Conservation (phyloP, 345 rosid genomes). For the Erysimum cheiranthoides region DNA sequence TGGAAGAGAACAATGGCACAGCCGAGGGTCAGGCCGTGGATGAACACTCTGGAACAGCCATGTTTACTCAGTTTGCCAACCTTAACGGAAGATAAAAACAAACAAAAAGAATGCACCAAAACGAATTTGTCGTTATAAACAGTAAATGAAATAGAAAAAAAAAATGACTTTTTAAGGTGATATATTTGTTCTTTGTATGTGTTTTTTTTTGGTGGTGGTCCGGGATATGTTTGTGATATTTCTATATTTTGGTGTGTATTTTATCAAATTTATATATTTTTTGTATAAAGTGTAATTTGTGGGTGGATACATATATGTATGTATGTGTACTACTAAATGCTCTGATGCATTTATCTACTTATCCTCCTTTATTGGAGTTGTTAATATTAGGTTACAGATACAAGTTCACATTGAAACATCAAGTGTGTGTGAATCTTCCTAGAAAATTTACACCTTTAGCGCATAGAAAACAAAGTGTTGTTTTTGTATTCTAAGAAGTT, state of each 20-base stretch:
- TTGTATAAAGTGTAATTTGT: slow-evolving; percentile 31
- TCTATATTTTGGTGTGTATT: slow-evolving; percentile 38
- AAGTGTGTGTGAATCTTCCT: slow-evolving; percentile 12
- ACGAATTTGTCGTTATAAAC: slow-evolving; percentile 19
- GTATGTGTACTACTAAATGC: slow-evolving; percentile 37
- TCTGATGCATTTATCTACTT: slow-evolving; percentile 39
- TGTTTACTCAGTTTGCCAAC: slow-evolving; percentile 65
- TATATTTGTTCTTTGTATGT: slow-evolving; percentile 23
- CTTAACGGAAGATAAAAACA: slow-evolving; percentile 67
- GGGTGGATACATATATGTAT: slow-evolving; percentile 41
- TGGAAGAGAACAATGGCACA: slow-evolving; percentile 51
- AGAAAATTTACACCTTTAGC: neutral
- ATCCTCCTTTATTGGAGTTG: slow-evolving; percentile 38
- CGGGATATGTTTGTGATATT: slow-evolving; percentile 19
- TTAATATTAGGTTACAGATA: slow-evolving; percentile 26
- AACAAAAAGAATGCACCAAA: slow-evolving; percentile 22
- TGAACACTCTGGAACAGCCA: slow-evolving; percentile 72
- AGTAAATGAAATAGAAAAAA: slow-evolving; percentile 31
- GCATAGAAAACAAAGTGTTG: neutral
- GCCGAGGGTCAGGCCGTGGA: slow-evolving; percentile 51
- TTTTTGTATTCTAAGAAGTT: slow-evolving; percentile 6
- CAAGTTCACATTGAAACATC: slow-evolving; percentile 26
- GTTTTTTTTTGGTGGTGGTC: slow-evolving; percentile 23
- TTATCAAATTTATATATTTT: slow-evolving; percentile 18
- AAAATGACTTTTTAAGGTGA: slow-evolving; percentile 25